Base-by-base conservation (phyloP, 2,329 filamentous ascomycete genomes). In the Bertia moriformis region DNA sequence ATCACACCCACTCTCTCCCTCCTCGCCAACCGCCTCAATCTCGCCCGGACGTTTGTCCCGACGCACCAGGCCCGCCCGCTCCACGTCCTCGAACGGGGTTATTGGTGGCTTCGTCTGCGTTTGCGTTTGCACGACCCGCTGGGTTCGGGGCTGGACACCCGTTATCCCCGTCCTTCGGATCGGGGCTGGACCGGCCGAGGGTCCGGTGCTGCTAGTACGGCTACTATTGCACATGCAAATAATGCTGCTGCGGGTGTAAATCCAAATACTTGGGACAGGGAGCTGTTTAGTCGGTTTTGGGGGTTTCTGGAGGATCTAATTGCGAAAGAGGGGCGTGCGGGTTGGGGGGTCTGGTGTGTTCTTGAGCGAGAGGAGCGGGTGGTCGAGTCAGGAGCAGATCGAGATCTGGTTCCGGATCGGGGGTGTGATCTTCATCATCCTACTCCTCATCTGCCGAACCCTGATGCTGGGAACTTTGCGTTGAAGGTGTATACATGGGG, bases 311-410 rank as follows among this genome's bases (percentile, higher is more conserved):
- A 13, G 10, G 32, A 35, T 17, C 17, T 35, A 10, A 17, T 35
- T 7, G 12, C 10, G 12, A 35, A 35, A 18, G 32, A 35, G 10
- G 32, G 10, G 7, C 32, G 32, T 13, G 32, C 32, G 7, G 32
- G 32, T 17, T 35, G 32, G 32, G 32, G 32, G 10, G 32, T 35
- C 10, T 35, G 32, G 32, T 35, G 32, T 18, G 15, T 35, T 14
- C 15, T 35, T 13, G 32, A 35, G 15, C 10, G n/a, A 10, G 24
- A 10, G n/a, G n/a, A 10, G 10, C 10, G n/a, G n/a, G n/a, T n/a
- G 10, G 10, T 29, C n/a, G 7, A 15, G 10, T 35, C 32, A 12
- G 10, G 10, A 10, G 32, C 32, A 7, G 32, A 35, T 7, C 12
- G 10, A 7, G 7, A 10, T 13, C 10, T 29, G 10, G n/a, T 29